Conservation (phyloP, 1,139 yeast species). For the Diutina sp. region DNA sequence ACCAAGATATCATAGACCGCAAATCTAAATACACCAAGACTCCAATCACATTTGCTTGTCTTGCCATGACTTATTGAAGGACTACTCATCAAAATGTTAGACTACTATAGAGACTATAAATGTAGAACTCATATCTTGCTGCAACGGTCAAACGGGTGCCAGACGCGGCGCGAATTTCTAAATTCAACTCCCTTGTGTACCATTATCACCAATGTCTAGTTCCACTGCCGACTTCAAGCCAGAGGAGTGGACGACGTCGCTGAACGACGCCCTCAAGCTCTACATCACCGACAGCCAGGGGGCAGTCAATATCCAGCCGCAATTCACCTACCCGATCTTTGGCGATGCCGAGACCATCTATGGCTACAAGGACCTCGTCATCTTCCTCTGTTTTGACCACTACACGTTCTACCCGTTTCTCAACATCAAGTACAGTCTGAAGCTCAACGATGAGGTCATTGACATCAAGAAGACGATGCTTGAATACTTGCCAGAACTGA, state of each 20-base stretch:
- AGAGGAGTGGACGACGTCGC: slow-evolving; percentile 54
- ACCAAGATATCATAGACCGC: too few species aligned
- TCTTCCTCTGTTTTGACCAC: slow-evolving; percentile 34
- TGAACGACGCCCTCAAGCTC: slow-evolving; percentile 51
- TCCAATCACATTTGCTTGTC: too few species aligned
- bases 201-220: neutral
- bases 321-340: slow-evolving; percentile 82
- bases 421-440: slow-evolving; percentile 42
- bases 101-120: too few species aligned
- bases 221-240: slow-evolving; percentile 20
- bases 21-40: too few species aligned
- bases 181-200: too few species aligned
- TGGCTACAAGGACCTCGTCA: slow-evolving; percentile 63
- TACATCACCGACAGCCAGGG: slow-evolving; percentile 41
- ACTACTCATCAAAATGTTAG: too few species aligned
- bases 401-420: slow-evolving; percentile 33
- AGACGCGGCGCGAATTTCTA: too few species aligned
- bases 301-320: slow-evolving; percentile 49
- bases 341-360: slow-evolving; percentile 85
- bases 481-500: slow-evolving; percentile 48
- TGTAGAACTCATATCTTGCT: too few species aligned
- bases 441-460: slow-evolving; percentile 32
- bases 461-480: slow-evolving; percentile 40
- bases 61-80: too few species aligned
- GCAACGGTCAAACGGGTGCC: too few species aligned